Base-by-base conservation (phyloP, 306 rosid species). In the Cucurbita argyrosperma region DNA sequence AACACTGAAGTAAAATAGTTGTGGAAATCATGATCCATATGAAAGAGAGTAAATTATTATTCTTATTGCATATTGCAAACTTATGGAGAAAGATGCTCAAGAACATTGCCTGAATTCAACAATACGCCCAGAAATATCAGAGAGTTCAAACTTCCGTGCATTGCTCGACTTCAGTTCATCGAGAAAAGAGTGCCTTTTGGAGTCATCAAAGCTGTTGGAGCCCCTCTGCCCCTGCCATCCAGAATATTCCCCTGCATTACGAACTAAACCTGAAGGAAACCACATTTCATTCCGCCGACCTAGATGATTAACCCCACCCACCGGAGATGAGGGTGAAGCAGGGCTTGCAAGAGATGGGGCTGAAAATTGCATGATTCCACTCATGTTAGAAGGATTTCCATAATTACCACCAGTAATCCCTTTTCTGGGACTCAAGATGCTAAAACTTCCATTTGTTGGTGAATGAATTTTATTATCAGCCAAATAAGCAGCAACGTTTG, bases 141-240 rank as follows among this genome's bases (percentile, higher is more conserved):
- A 79, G 40, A 85, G 87, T 67, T 83, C 85, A 78, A 85, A 75
- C 63, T 79, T 85, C 67, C 61, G 77, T 19, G 77, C 71, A 77
- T 79, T 80, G 71, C 80, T 78, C 53, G 91, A 82, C 71, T 80
- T 87, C 43, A 89, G 79, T 74, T 87, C 91, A 67, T 89, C 87
- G 42, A 85, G 84, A 76, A 87, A 76, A 75, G 84, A 80, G 46
- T 57, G 74, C 67, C 77, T 79, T 76, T 72, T 85, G 67, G 82
- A 61, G 51, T 82, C 91, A 68, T 78, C 86, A 46, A 55, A 78
- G 73, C 57, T 68, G 59, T 77, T 77, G 77, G 67, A 73, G 79
- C 76, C 79, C 76, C 81, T 79, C 69, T 82, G 85, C 50, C 83
- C 80, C 75, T 78, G 83, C 87, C 83, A 83, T 35, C 89, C 84